Conservation (phyloP, 345 rosid genomes). For the Euphorbia pulcherrima region DNA sequence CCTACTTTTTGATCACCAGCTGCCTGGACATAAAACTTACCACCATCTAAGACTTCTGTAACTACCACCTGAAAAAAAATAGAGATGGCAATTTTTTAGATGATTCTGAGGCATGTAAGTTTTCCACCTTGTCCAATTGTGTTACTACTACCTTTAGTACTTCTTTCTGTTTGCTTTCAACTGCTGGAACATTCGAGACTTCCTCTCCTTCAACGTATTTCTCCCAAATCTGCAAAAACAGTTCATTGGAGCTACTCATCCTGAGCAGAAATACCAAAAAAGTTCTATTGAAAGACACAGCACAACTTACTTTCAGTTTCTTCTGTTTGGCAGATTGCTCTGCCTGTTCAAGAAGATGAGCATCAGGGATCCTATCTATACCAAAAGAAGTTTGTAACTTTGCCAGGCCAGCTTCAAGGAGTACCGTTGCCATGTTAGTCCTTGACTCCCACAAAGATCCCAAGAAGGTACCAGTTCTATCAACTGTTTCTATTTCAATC, state of each 20-base stretch:
- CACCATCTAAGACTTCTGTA: slow-evolving; percentile 90
- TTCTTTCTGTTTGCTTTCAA: slow-evolving; percentile 85
- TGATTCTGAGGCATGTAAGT: slow-evolving; percentile 1
- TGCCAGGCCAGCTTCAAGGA: slow-evolving; percentile 95
- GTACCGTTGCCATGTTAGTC: slow-evolving; percentile 62
- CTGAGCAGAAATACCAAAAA: neutral
- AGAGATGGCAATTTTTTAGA: slow-evolving; percentile 4
- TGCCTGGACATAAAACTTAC: slow-evolving; percentile 80
- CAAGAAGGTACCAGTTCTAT: slow-evolving; percentile 93
- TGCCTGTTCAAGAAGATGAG: slow-evolving; percentile 79
- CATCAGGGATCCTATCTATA: slow-evolving; percentile 71
- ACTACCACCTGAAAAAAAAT: slow-evolving; percentile 66
- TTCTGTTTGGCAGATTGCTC: slow-evolving; percentile 80
- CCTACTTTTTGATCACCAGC: slow-evolving; percentile 76
- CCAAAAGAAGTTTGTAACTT: slow-evolving; percentile 83
- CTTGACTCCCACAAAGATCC: slow-evolving; percentile 91
- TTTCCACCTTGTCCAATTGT: neutral
- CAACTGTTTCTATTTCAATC: slow-evolving; percentile 93
- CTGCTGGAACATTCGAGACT: slow-evolving; percentile 56
- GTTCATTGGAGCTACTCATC: neutral
- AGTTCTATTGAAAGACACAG: neutral
- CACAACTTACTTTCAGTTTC: slow-evolving; percentile 69
- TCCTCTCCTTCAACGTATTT: slow-evolving; percentile 97
- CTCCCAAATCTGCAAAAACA: slow-evolving; percentile 74
- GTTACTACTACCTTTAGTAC: slow-evolving; percentile 54